Evolutionary conservation across 495 filamentous ascomycete genomes (phyloP).

Genomic region (Penicillium psychrofluorescens): DNA sequence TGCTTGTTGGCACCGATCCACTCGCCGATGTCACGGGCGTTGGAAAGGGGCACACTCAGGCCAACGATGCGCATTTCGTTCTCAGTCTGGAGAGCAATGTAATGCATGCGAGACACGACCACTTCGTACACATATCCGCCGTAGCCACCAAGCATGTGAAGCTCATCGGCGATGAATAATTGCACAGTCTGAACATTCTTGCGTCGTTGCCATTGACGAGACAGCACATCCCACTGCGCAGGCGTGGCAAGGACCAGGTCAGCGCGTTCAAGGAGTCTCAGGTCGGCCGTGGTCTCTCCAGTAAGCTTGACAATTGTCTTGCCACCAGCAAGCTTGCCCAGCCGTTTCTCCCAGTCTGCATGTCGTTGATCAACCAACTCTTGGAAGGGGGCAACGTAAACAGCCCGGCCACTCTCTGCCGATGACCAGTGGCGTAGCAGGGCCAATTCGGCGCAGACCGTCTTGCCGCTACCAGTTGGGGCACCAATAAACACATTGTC

Average conservation of each 20-base stretch:
- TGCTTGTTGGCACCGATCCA: conserved; percentile 99
- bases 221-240: conserved; percentile 90
- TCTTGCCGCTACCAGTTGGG: conserved; percentile 91
- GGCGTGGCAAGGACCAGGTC: conserved; percentile 93
- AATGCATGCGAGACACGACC: conserved; percentile 95
- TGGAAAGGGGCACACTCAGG: conserved; percentile 86
- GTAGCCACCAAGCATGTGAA: conserved; percentile 91
- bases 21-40: conserved; percentile 87
- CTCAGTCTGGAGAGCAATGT: conserved; percentile 83
- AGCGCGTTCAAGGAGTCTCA: conserved; percentile 80
- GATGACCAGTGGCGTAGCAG: conserved; percentile 79
- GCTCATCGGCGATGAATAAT: conserved; percentile 91
- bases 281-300: conserved; percentile 85
- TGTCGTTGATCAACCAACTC: conserved; percentile 77
- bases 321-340: conserved; percentile 66
- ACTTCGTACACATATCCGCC: conserved; percentile 90
- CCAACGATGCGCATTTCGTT: conserved; percentile 81
- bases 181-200: conserved; percentile 91
- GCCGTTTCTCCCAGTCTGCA: conserved; percentile 75
- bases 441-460: conserved; percentile 91
- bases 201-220: conserved; percentile 88
- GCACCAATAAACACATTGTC: conserved; percentile 90
- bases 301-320: conserved; percentile 93
- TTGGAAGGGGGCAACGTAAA: conserved; percentile 95
- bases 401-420: conserved; percentile 64